Base-by-base conservation (phyloP, 768 basidiomycete species). In the Vararia minispora region DNA sequence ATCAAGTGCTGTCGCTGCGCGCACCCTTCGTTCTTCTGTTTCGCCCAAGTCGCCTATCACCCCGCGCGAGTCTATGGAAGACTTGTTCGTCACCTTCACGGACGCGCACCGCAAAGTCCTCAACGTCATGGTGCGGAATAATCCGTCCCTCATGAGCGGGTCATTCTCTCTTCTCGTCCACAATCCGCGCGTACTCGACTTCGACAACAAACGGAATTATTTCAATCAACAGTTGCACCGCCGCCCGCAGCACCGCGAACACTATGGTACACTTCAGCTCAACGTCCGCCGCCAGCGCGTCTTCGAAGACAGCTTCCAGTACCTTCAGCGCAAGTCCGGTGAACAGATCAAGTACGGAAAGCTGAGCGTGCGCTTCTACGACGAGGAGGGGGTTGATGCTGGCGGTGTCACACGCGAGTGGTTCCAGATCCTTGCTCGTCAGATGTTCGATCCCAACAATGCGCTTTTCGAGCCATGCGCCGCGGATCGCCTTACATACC, bases 371-470 rank as follows among this genome's bases (percentile, higher is more conserved):
- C 81, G 91, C 36, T 99, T 95, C 64, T 88, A 89, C 52, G 84
- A 90, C 40, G 95, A 99, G 54, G 95, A 98, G 54, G 95, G 95
- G 36, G 89, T 99, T 16, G 95, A 99, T 55, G 95, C 95, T 0
- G 95, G 95, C 16, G 95, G 95, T 48, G 88, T 99, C 25, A 95
- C 95, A 6, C 74, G 94, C 42, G 92, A 98, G 63, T 97, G 92
- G 91, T 97, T 92, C 79, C 87, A 91, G 52, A 94, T 95, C 36
- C 76, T 99, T 13, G 92, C 95, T 1, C 74, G 91, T 35, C 91
- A 95, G 58, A 99, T 99, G 84, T 99, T 99, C 62, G 90, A 99
- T 57, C 94, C 95, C 18, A 89, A 94, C 62, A 95, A 95, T 50
- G 94, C 91, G 4, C 71, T 98, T 20, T 99, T 99, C 76, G 90